A percentile compares a stretch with the other conserved stretches of the same genome.
Conservation (phyloP, 176 grass and related monocot genomes). For the Themeda triandra region DNA sequence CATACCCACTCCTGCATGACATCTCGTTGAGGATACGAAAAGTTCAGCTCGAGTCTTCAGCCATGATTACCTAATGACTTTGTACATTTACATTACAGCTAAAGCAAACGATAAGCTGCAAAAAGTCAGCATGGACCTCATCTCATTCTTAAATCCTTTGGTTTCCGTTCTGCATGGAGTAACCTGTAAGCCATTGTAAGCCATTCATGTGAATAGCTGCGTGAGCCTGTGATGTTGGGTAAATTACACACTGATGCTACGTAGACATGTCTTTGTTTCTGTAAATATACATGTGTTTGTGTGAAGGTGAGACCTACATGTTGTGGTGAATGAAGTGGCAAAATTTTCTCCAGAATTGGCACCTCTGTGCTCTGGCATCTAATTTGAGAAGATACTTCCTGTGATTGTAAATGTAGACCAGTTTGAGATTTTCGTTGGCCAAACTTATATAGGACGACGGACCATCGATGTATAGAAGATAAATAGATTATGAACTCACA, state of each 20-base stretch:
- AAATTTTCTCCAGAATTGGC: background rate
- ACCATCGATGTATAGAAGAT: background rate
- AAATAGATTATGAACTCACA: background rate
- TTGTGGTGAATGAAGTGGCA: background rate
- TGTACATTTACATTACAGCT: background rate
- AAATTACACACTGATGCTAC: background rate
- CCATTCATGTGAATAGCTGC: background rate
- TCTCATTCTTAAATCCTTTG: background rate
- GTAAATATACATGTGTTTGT: background rate
- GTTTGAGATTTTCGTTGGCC: background rate
- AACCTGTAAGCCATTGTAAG: background rate
- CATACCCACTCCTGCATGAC: background rate
- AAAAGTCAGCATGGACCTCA: background rate
- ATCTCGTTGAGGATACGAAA: background rate
- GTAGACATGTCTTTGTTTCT: background rate
- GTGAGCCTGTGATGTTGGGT: background rate
- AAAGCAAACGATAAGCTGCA: background rate
- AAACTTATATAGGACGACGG: background rate
- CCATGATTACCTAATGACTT: conserved; percentile 22
- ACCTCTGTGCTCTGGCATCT: background rate
- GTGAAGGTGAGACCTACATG: background rate
- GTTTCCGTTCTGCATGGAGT: background rate
- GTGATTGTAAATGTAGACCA: background rate
- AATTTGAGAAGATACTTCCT: background rate
- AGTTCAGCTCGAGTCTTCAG: background rate